Evolutionary conservation across 2,329 filamentous ascomycete species (phyloP).

Genomic region (Geosmithia morbida): DNA sequence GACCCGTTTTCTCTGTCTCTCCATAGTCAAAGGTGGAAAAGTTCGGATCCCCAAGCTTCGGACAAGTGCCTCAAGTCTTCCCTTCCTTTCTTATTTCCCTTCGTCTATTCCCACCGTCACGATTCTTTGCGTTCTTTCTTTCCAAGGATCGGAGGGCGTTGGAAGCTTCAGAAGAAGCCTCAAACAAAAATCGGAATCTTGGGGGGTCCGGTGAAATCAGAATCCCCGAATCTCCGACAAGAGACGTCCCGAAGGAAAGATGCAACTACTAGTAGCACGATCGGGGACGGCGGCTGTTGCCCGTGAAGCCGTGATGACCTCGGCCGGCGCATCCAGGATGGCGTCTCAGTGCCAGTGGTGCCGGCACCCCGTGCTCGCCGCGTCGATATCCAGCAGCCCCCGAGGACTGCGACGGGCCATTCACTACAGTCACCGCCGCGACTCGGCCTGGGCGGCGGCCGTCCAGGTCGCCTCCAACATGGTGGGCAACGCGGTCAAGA

Average conservation of each 20-base stretch:
- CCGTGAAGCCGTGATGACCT: conserved; percentile 18
- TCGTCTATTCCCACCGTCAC: neutral
- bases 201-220: too few relatives aligned
- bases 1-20: neutral
- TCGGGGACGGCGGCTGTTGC: conserved; percentile 33
- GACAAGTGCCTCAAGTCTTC: neutral
- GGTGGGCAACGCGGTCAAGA: conserved; percentile 51
- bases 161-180: neutral
- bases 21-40: neutral
- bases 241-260: too few relatives aligned
- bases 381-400: conserved; percentile 8
- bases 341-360: conserved; percentile 14
- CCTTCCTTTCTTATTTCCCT: too few relatives aligned
- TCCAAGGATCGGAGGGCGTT: neutral
- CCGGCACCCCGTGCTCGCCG: conserved; percentile 10
- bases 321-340: conserved; percentile 12
- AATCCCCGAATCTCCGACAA: neutral
- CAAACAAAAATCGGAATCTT: too few relatives aligned
- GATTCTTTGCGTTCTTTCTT: neutral
- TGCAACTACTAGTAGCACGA: conserved; percentile 45
- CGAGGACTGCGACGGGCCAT: conserved; percentile 17
- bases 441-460: conserved; percentile 63
- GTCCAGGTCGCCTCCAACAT: conserved; percentile 58
- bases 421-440: conserved; percentile 27
- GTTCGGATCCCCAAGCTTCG: neutral